Percentiles rank a stretch among this genome's conserved stretches.
phyloP scores from a whole-genome alignment of 2,329 filamentous ascomycete genomes.

The Corynespora cassiicola region DNA sequence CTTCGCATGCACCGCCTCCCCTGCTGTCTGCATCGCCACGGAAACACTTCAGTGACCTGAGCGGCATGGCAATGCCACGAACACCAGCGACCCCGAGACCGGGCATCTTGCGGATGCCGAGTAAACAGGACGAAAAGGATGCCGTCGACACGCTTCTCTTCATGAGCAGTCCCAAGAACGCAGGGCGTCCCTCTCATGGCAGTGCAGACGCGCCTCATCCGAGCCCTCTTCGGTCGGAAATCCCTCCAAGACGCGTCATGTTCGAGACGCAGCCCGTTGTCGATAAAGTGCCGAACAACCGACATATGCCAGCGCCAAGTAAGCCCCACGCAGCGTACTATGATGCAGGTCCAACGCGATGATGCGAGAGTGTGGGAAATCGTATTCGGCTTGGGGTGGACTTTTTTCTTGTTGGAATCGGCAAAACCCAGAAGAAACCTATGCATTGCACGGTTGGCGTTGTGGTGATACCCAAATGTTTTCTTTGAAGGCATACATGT shows the following conservation, averaged over 20 bases:
- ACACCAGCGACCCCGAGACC: conserved; percentile 41
- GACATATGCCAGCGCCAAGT: conserved; percentile 27
- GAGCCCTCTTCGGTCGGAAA: conserved; percentile 37
- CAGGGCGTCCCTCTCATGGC: conserved; percentile 44
- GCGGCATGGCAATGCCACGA: conserved; percentile 25
- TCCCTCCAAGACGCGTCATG: conserved; percentile 42
- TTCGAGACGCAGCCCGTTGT: conserved; percentile 39
- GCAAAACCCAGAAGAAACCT: conserved; percentile 15
- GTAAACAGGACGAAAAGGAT: conserved; percentile 77
- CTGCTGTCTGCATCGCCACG: conserved; percentile 32
- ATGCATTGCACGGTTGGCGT: conserved; percentile 43
- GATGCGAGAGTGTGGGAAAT: too few species aligned
- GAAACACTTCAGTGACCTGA: conserved; percentile 41
- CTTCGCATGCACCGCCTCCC: conserved; percentile 38
- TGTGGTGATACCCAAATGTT: conserved; percentile 38
- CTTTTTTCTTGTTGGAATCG: background rate
- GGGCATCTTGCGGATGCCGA: conserved; percentile 70
- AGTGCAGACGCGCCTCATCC: conserved; percentile 28
- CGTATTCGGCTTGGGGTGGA: background rate
- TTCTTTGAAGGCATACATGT: conserved; percentile 19
- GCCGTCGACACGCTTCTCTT: conserved; percentile 81
- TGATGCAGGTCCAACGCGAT: conserved; percentile 33
- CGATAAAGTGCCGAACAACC: conserved; percentile 28
- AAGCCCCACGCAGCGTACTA: conserved; percentile 34
- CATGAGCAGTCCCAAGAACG: conserved; percentile 80